phyloP scores from a whole-genome alignment of 768 basidiomycete species.

The Asterophora lycoperdoides region DNA sequence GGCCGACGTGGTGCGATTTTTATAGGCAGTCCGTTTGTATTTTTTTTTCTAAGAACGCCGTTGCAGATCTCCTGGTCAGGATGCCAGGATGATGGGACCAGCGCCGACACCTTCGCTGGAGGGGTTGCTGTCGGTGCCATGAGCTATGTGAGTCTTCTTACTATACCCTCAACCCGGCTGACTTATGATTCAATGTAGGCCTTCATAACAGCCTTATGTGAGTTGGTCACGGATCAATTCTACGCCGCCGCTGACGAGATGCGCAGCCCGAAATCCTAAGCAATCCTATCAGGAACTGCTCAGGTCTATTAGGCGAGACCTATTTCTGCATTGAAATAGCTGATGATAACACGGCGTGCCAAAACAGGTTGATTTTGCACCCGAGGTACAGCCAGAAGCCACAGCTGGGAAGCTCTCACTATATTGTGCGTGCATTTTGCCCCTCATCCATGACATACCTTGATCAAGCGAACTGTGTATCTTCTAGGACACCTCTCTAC shows the following conservation, averaged over 20 bases:
- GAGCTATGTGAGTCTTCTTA: conserved; percentile 56
- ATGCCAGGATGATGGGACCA: conserved; percentile 68
- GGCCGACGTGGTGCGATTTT: conserved; percentile 61
- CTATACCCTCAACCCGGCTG: background rate
- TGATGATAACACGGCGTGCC: background rate
- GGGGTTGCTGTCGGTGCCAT: conserved; percentile 74
- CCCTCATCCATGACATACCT: background rate
- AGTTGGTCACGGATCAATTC: conserved; percentile 7
- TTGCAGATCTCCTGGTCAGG: conserved; percentile 66
- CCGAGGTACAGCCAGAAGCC: conserved; percentile 66
- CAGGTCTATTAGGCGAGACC: conserved; percentile 46
- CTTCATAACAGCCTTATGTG: conserved; percentile 51
- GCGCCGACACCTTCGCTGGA: conserved; percentile 62
- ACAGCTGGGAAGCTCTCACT: conserved; percentile 71
- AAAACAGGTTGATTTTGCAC: conserved; percentile 46
- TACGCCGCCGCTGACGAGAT: background rate
- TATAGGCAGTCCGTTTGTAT: background rate
- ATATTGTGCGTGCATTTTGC: conserved; percentile 39
- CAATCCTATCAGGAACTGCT: conserved; percentile 68
- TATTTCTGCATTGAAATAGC: background rate
- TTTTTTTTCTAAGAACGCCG: background rate
- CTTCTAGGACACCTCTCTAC: conserved; percentile 32
- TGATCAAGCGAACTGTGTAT: conserved; percentile 1
- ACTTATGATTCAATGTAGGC: conserved; percentile 39
- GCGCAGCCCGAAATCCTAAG: conserved; percentile 40